phyloP scores from a whole-genome alignment of 805 yeast genomes.

The Blastobotrys muscicola region DNA sequence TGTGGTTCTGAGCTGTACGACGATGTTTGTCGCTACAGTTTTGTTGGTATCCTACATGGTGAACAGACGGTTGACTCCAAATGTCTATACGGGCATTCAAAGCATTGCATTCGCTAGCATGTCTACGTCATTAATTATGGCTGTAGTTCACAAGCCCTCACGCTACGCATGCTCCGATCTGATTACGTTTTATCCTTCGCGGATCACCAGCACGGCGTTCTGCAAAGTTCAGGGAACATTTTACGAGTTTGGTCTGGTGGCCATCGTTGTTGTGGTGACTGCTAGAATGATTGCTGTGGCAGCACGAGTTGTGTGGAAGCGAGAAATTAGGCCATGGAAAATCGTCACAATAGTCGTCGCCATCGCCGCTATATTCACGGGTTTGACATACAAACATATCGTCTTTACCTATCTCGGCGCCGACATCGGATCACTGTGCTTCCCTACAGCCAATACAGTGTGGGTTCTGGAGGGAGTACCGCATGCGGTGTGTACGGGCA shows the following conservation, averaged over 20 bases:
- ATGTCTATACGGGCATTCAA: constrained; percentile 5
- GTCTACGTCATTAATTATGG: constrained; percentile 1
- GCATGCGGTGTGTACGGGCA: too few relatives aligned
- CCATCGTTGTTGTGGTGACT: background rate
- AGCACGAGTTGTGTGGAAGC: background rate
- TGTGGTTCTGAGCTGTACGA: background rate
- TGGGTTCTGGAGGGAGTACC: too few relatives aligned
- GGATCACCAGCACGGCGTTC: background rate
- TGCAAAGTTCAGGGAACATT: constrained; percentile 6
- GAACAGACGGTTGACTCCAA: constrained; percentile 2
- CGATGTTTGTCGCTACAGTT: background rate
- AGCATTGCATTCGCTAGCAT: constrained; percentile 1
- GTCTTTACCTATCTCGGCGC: background rate
- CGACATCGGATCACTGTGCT: constrained; percentile 1
- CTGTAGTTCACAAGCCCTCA: background rate
- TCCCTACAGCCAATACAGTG: too few relatives aligned
- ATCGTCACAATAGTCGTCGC: background rate
- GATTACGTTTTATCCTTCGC: too few relatives aligned
- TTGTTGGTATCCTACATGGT: background rate
- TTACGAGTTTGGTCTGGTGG: constrained; percentile 1
- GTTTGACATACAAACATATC: too few relatives aligned
- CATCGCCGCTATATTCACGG: constrained; percentile 1
- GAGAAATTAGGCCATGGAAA: background rate
- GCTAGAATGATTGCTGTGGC: background rate
- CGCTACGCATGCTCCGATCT: constrained; percentile 1